Base-by-base conservation (phyloP, 345 rosid genomes). In the Aquilaria yunnanensis region DNA sequence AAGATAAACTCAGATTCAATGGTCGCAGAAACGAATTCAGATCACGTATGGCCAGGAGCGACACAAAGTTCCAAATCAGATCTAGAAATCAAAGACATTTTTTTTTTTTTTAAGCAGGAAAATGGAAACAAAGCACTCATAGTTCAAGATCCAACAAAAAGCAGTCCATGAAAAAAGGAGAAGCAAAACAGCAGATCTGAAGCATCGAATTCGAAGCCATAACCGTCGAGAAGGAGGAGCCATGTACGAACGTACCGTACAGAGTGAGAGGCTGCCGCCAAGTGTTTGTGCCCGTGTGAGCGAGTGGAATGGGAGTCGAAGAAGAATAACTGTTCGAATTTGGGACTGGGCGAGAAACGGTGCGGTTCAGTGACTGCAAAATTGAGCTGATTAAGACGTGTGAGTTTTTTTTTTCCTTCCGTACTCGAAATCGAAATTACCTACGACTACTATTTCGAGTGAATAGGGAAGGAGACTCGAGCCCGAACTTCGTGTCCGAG, bases 111-210 rank as follows among this genome's bases (percentile, higher is more conserved):
- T 4, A 12, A n/a, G 13, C 53, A 61, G 33, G 12, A 32, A 56
- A 56, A 32, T 10, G 33, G 12, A 12, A 13, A 6, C 6, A 47
- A 10, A 12, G 31, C 12, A 30, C 3, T 31, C 16, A 56, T 9
- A 33, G 49, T 14, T 65, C 50, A 61, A 33, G 69, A 57, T 65
- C 49, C 29, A n/a, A 55, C 37, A 65, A 48, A 45, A 60, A 14
- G 2, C 33, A 65, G 32, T 9, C 5, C 57, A 12, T 16, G 32
- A 47, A 5, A 45, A 48, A 33, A 51, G 47, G 54, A 14, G 45
- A 45, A 31, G 37, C n/a, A 6, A 56, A 65, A 48, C 7, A 65
- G 9, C 62, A 65, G 69, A 65, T 56, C 61, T 65, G 50, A 54
- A 49, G 60, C 53, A 63, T 41, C 8, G 29, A 30, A 63, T 54